Percentiles rank a stretch among this genome's conserved stretches.
These are phyloP conservation scores for Condylostoma magnum DNA, from an alignment of 169 alveolate genomes.

Conservation along the genomic window DNA sequence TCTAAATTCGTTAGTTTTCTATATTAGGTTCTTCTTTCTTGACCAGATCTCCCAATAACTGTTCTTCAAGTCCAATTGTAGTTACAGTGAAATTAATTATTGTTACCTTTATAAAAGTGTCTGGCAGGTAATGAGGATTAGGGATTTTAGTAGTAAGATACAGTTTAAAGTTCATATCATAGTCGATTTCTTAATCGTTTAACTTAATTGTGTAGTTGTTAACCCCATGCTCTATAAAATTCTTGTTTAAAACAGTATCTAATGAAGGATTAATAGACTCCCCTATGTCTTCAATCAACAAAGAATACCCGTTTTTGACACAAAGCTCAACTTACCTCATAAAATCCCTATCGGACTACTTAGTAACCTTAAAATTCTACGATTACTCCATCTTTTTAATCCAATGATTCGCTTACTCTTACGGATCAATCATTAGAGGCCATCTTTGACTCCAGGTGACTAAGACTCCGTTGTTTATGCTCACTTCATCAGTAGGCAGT, in stretches of 20 bases:
- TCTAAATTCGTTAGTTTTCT: slow-evolving; percentile 85
- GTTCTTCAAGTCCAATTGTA: slow-evolving; percentile 79
- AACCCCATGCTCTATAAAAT: slow-evolving; percentile 49
- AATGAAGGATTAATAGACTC: slow-evolving; percentile 88
- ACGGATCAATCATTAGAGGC: slow-evolving; percentile 87
- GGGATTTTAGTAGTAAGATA: slow-evolving; percentile 78
- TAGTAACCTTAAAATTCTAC: background rate
- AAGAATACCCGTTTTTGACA: slow-evolving; percentile 92
- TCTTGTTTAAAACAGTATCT: slow-evolving; percentile 84
- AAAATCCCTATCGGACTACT: slow-evolving; percentile 43
- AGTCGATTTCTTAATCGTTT: slow-evolving; percentile 79
- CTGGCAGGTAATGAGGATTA: slow-evolving; percentile 85
- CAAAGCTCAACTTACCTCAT: slow-evolving; percentile 69
- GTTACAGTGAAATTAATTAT: slow-evolving; percentile 87
- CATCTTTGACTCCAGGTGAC: slow-evolving; percentile 67
- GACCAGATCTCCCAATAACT: slow-evolving; percentile 87
- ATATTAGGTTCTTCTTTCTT: slow-evolving; percentile 89
- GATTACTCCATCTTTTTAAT: slow-evolving; percentile 58
- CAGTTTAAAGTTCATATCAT: slow-evolving; percentile 69
- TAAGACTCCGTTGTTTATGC: slow-evolving; percentile 76
- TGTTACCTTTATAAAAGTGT: slow-evolving; percentile 77
- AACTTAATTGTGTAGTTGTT: slow-evolving; percentile 44
- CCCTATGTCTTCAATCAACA: slow-evolving; percentile 88
- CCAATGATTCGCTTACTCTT: slow-evolving; percentile 84
- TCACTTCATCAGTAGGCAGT: slow-evolving; percentile 77